Conservation (phyloP, 2,329 filamentous ascomycete species). For the Penicillium sp. region DNA sequence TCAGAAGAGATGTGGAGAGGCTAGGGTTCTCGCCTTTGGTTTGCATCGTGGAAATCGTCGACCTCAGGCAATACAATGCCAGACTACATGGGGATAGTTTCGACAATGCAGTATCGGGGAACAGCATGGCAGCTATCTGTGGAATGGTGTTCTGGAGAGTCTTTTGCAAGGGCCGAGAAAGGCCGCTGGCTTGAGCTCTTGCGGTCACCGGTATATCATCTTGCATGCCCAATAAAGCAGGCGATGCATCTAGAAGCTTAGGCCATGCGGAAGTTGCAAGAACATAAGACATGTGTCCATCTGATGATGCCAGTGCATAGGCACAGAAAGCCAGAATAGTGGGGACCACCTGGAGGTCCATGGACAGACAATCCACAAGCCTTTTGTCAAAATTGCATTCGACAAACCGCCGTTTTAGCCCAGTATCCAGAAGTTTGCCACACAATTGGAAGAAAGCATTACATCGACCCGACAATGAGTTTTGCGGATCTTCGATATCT, state of each 20-base stretch:
- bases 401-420: slow-evolving; percentile 58
- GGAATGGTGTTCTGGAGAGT: slow-evolving; percentile 30
- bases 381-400: slow-evolving; percentile 70
- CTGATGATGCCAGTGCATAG: slow-evolving; percentile 32
- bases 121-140: slow-evolving; percentile 27
- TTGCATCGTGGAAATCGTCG: slow-evolving; percentile 33
- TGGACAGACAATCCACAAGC: slow-evolving; percentile 62
- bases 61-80: slow-evolving; percentile 35
- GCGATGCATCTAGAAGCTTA: slow-evolving; percentile 32
- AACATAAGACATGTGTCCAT: slow-evolving; percentile 31
- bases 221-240: slow-evolving; percentile 28
- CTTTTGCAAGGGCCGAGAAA: slow-evolving; percentile 35
- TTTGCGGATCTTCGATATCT: slow-evolving; percentile 54
- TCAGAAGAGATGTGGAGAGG: slow-evolving; percentile 30
- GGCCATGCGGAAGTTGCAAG: slow-evolving; percentile 33
- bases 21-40: slow-evolving; percentile 32
- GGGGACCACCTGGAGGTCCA: slow-evolving; percentile 55
- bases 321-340: slow-evolving; percentile 34
- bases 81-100: slow-evolving; percentile 35
- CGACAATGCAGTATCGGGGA: slow-evolving; percentile 18
- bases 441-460: slow-evolving; percentile 58
- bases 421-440: slow-evolving; percentile 49
- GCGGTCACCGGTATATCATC: slow-evolving; percentile 31
- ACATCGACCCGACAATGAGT: slow-evolving; percentile 50
- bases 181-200: slow-evolving; percentile 21